Evolutionary conservation across 2,329 filamentous ascomycete species (phyloP).

Genomic region (Furcasterigmium furcatum): DNA sequence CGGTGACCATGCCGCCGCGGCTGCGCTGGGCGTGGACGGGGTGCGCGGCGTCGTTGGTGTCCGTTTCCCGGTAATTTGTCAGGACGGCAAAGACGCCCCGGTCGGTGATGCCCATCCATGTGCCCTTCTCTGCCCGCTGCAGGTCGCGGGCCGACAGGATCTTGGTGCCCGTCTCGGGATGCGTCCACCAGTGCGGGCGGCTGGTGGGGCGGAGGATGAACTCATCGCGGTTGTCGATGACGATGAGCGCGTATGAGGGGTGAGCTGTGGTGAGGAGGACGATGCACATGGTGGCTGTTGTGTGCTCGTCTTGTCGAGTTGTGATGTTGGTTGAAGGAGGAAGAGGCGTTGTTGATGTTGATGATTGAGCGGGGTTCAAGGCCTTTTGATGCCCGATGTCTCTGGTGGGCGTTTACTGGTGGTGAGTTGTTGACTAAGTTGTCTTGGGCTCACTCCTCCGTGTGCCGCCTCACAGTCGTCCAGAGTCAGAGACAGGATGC

Average conservation of each 20-base stretch:
- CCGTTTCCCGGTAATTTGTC: slow-evolving; percentile 63
- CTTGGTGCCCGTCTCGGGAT: slow-evolving; percentile 33
- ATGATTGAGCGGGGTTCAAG: not conserved
- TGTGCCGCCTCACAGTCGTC: too few species aligned
- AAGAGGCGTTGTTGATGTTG: not conserved
- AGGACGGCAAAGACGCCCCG: slow-evolving; percentile 59
- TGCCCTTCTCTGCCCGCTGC: slow-evolving; percentile 58
- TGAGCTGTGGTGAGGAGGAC: slow-evolving; percentile 72
- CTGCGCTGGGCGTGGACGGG: slow-evolving; percentile 53
- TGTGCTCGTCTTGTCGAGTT: not conserved
- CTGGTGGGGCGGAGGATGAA: slow-evolving; percentile 64
- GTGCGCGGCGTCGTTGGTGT: slow-evolving; percentile 43
- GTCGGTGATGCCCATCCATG: slow-evolving; percentile 63
- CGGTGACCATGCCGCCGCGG: slow-evolving; percentile 61
- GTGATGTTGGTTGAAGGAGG: not conserved
- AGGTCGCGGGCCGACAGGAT: slow-evolving; percentile 61
- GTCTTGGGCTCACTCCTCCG: too few species aligned
- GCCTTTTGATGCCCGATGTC: not conserved
- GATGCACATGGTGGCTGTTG: slow-evolving; percentile 64
- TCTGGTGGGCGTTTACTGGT: too few species aligned
- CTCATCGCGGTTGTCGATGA: slow-evolving; percentile 77
- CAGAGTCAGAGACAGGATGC: too few species aligned
- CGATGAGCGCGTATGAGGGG: slow-evolving; percentile 70
- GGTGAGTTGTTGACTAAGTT: too few species aligned
- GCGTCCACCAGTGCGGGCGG: slow-evolving; percentile 61